Percentiles rank a stretch among this genome's conserved stretches.
Conservation (phyloP, 495 filamentous ascomycete species). For the Penicillium antarcticum region DNA sequence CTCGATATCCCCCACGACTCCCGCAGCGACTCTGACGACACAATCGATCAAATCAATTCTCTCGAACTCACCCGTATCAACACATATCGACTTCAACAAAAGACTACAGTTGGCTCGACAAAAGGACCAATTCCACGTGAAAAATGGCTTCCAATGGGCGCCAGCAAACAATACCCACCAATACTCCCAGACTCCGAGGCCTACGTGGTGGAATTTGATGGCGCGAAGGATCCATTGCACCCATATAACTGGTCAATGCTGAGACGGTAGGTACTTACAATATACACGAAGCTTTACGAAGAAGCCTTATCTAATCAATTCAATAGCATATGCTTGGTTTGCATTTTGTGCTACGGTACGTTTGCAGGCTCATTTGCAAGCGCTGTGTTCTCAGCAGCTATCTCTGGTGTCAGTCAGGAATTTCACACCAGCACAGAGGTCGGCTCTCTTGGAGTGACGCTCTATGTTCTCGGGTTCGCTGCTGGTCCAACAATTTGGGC, state of each 20-base stretch:
- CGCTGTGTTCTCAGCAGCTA: conserved; percentile 50
- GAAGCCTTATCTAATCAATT: background rate
- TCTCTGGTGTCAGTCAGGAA: conserved; percentile 32
- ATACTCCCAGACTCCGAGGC: conserved; percentile 41
- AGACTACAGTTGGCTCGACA: conserved; percentile 24
- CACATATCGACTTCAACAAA: conserved; percentile 29
- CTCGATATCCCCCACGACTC: background rate
- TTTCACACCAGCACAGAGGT: conserved; percentile 47
- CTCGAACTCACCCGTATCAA: conserved; percentile 27
- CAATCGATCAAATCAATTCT: conserved; percentile 9
- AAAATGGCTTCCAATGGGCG: conserved; percentile 29
- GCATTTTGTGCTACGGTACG: conserved; percentile 41
- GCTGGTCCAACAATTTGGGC: conserved; percentile 54
- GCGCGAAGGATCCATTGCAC: conserved; percentile 16
- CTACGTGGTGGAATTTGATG: conserved; percentile 52
- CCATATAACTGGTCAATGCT: conserved; percentile 47
- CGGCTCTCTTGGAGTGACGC: conserved; percentile 45
- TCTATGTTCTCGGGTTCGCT: conserved; percentile 52
- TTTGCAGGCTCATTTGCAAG: conserved; percentile 47
- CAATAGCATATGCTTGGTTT: background rate
- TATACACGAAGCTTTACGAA: background rate
- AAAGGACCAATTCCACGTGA: conserved; percentile 22
- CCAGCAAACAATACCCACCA: conserved; percentile 39
- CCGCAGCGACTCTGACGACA: conserved; percentile 7
- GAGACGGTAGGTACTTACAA: conserved; percentile 16